These are phyloP conservation scores for Aureobasidium sp. DNA, from an alignment of 2,329 filamentous ascomycete species.

Conservation along the genomic window DNA sequence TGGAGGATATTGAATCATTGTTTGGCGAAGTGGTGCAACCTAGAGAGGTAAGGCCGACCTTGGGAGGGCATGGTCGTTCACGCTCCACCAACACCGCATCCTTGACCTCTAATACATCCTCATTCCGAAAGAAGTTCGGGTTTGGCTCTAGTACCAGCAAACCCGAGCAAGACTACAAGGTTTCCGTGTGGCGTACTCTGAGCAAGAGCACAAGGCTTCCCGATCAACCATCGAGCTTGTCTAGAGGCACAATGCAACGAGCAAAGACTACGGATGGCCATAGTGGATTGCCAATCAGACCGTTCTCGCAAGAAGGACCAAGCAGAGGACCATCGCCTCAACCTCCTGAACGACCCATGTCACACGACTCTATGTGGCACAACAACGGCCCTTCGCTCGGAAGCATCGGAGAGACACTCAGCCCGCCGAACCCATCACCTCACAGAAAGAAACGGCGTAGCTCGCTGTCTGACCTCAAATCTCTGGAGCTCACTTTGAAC, in stretches of 20 bases:
- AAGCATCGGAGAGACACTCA: slow-evolving; percentile 7
- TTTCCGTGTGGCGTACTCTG: slow-evolving; percentile 78
- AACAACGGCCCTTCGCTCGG: not conserved
- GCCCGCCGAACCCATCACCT: not conserved
- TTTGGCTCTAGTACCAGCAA: slow-evolving; percentile 76
- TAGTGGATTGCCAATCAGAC: slow-evolving; percentile 39
- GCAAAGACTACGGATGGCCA: slow-evolving; percentile 73
- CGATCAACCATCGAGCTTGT: slow-evolving; percentile 55
- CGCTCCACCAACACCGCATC: slow-evolving; percentile 62
- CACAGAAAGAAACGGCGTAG: slow-evolving; percentile 76
- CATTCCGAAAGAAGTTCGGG: slow-evolving; percentile 74
- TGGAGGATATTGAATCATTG: slow-evolving; percentile 82
- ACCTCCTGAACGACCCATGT: slow-evolving; percentile 8
- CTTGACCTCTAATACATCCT: slow-evolving; percentile 77
- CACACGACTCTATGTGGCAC: slow-evolving; percentile 11
- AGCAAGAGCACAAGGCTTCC: slow-evolving; percentile 65
- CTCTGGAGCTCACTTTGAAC: slow-evolving; percentile 44
- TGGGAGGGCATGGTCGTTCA: slow-evolving; percentile 37
- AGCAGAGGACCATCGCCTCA: slow-evolving; percentile 11
- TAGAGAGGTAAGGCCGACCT: slow-evolving; percentile 5
- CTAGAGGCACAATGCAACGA: slow-evolving; percentile 57
- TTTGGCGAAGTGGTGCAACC: slow-evolving; percentile 55
- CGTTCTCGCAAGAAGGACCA: slow-evolving; percentile 48
- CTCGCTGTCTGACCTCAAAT: slow-evolving; percentile 78
- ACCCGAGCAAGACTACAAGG: slow-evolving; percentile 57